These are phyloP conservation scores for Zalaria obscura DNA, from an alignment of 2,329 filamentous ascomycete genomes.

Conservation along the genomic window DNA sequence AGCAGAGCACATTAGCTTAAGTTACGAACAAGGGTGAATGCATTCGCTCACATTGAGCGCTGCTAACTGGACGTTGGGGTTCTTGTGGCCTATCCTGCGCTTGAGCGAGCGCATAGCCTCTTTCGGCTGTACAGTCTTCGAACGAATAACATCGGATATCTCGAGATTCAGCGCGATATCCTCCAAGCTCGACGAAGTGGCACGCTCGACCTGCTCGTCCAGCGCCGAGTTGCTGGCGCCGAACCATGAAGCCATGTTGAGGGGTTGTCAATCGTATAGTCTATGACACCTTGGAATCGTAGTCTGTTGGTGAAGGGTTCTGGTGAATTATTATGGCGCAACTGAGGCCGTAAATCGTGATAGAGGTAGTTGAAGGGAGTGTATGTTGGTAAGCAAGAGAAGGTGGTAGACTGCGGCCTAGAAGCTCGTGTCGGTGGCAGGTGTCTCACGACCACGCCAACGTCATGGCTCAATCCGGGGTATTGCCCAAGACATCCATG, in stretches of 20 bases:
- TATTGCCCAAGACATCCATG: too few relatives aligned
- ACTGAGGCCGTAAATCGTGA: neutral
- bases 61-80: slow-evolving; percentile 90
- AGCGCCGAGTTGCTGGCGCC: slow-evolving; percentile 77
- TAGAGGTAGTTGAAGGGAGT: too few relatives aligned
- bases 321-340: neutral
- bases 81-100: slow-evolving; percentile 88
- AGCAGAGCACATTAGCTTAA: slow-evolving; percentile 15
- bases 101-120: slow-evolving; percentile 97
- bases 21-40: neutral
- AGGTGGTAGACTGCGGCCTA: too few relatives aligned
- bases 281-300: too few relatives aligned
- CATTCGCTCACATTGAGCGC: slow-evolving; percentile 62
- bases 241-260: slow-evolving; percentile 91
- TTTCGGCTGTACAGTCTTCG: slow-evolving; percentile 92
- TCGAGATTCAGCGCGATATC: slow-evolving; percentile 96
- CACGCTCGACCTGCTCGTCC: slow-evolving; percentile 93
- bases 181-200: slow-evolving; percentile 91
- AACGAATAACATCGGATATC: slow-evolving; percentile 93
- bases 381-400: too few relatives aligned
- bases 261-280: neutral
- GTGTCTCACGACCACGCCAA: too few relatives aligned
- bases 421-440: too few relatives aligned
- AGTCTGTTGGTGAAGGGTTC: neutral
- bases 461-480: too few relatives aligned